Base-by-base conservation (phyloP, 306 rosid genomes). In the Trichosanthes truncata region DNA sequence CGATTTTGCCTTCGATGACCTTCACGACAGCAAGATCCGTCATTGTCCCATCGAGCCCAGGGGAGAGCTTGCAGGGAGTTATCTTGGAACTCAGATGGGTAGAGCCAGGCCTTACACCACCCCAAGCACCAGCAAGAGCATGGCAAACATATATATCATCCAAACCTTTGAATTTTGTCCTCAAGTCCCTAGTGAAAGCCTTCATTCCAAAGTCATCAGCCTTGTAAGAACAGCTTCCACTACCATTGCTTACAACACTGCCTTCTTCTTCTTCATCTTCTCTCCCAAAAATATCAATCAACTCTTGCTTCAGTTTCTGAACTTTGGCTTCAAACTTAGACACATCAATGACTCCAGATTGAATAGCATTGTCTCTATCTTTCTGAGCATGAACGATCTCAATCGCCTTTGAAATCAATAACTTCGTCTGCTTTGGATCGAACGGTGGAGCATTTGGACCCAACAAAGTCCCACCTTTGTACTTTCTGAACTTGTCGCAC, bases 41-140 rank as follows among this genome's bases (percentile, higher is more conserved):
- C 96, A 94, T 92, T 1, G 97, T 89, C 9, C 90, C 89, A 31
- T 92, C 92, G 45, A 94, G 94, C 0, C 93, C 91, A 15, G 91
- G 89, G 4, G 97, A 89, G 79, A 85, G 85, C 82, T 87, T 84
- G 82, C 96, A 90, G 14, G 94, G 90, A 33, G 40, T 25, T 48
- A 92, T 69, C 60, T 83, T 90, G 0, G 92, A 81, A 57, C 84
- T 57, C 7, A 92, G 82, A 76, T 86, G 91, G 17, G 97, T 91
- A 2, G 96, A 5, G 52, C 92, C 88, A 4, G 96, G 98, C 77
- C 94, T 87, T 62, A 94, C 97, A 60, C 98, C 97, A 79, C 97
- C 98, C 97, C 93, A 94, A 1, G 95, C 92, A 4, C 98, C 98
- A 81, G 92, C 88, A 21, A 92, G 87, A 51, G 98, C 95, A 76